A percentile compares a stretch with the other conserved stretches of the same genome.
Evolutionary conservation across 2,329 filamentous ascomycete species (phyloP).

Genomic region (Verticillium dahliae): DNA sequence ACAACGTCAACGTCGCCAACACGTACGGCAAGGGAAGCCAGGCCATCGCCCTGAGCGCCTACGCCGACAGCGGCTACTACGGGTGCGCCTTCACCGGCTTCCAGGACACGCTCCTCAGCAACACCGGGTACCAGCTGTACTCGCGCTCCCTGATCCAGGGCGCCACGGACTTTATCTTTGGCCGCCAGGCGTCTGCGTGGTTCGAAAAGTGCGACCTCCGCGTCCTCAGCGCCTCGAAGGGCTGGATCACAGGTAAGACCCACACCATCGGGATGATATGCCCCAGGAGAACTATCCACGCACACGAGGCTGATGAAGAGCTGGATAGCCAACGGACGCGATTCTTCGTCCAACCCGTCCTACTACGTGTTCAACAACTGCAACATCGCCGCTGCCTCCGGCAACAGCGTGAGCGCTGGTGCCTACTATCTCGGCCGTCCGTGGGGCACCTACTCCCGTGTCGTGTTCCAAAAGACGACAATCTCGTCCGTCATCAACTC

Average conservation of each 20-base stretch:
- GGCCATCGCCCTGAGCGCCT: constrained; percentile 38
- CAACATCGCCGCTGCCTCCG: constrained; percentile 30
- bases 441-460: constrained; percentile 38
- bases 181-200: constrained; percentile 33
- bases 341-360: constrained; percentile 21
- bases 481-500: constrained; percentile 51
- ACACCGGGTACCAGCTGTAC: constrained; percentile 40
- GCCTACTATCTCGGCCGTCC: constrained; percentile 42
- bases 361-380: constrained; percentile 42
- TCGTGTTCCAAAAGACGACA: constrained; percentile 40
- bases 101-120: constrained; percentile 43
- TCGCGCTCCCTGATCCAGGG: constrained; percentile 35
- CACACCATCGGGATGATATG: no score
- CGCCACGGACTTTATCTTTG: constrained; percentile 45
- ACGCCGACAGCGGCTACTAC: constrained; percentile 38
- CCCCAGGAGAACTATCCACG: no score
- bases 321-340: constrained; percentile 32
- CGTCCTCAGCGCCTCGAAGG: constrained; percentile 24
- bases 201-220: constrained; percentile 35
- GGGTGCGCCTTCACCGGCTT: constrained; percentile 37
- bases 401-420: constrained; percentile 27
- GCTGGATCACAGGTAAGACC: constrained; percentile 33
- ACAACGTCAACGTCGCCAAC: constrained; percentile 52
- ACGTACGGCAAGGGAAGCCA: constrained; percentile 39
- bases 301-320: neutral